These are phyloP conservation scores for Extremus antarcticus DNA, from an alignment of 495 filamentous ascomycete genomes.

Conservation along the genomic window DNA sequence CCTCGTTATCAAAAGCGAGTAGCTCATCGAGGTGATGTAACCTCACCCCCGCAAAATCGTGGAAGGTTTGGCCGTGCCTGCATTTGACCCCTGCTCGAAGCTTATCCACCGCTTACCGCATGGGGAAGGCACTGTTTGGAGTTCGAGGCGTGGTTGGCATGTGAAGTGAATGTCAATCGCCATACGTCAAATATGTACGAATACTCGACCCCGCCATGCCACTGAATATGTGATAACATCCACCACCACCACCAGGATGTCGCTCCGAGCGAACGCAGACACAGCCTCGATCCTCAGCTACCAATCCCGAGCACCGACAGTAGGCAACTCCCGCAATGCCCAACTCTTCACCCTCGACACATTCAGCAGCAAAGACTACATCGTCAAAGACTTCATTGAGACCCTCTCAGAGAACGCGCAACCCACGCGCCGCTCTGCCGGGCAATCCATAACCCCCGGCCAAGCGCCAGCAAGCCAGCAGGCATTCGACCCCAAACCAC, in stretches of 20 bases:
- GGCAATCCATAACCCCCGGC: background rate
- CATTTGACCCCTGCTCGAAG: too few species aligned
- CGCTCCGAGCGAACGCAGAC: constrained; percentile 6
- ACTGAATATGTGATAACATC: background rate
- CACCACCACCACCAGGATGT: background rate
- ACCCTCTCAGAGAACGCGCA: constrained; percentile 75
- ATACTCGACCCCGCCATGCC: too few species aligned
- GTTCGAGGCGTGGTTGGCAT: too few species aligned
- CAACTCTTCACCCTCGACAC: constrained; percentile 66
- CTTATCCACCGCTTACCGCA: too few species aligned
- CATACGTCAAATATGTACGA: too few species aligned
- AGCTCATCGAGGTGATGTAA: background rate
- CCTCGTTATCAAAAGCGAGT: too few species aligned
- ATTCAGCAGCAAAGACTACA: constrained; percentile 88
- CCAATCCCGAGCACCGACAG: constrained; percentile 5
- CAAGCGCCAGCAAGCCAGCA: background rate
- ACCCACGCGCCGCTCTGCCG: constrained; percentile 64
- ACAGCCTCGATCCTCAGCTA: constrained; percentile 17
- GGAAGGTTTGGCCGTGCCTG: too few species aligned
- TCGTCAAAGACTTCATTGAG: constrained; percentile 95
- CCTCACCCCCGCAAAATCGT: too few species aligned
- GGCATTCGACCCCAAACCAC: constrained; percentile 91
- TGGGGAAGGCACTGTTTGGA: too few species aligned
- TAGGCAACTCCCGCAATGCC: background rate
- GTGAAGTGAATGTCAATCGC: too few species aligned